A percentile compares a stretch with the other conserved stretches of the same genome.
Conservation (phyloP, 257 asterid species). For the Echium plantagineum region DNA sequence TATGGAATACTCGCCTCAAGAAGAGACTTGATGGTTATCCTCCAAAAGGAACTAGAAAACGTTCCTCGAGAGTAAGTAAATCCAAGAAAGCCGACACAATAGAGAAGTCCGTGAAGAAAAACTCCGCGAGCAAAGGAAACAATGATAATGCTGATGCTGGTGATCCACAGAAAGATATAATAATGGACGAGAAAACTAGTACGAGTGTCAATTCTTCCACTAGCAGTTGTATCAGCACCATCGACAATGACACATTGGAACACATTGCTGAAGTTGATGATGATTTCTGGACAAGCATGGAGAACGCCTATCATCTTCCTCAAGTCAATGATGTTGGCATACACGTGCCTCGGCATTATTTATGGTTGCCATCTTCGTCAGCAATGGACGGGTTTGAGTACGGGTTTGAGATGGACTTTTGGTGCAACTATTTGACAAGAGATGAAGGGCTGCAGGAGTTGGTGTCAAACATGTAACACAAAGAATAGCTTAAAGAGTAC, state of each 20-base stretch:
- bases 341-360: too few relatives aligned
- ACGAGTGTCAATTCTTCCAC: not conserved
- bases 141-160: too few relatives aligned
- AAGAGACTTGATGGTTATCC: slow-evolving; percentile 9
- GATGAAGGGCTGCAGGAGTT: slow-evolving; percentile 3
- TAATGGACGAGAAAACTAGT: not conserved
- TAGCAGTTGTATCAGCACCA: not conserved
- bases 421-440: slow-evolving; percentile 11
- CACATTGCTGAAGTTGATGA: slow-evolving; percentile 12
- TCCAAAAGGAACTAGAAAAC: not conserved
- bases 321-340: not conserved
- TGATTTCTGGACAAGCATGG: slow-evolving; percentile 7
- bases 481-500: too few relatives aligned
- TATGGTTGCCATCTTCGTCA: not conserved
- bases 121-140: too few relatives aligned
- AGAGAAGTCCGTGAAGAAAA: not conserved
- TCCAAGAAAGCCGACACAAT: not conserved
- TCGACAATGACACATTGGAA: not conserved
- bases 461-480: too few relatives aligned
- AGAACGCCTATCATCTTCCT: slow-evolving; percentile 6
- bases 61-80: too few relatives aligned
- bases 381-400: not conserved
- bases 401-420: slow-evolving; percentile 11
- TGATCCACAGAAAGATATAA: too few relatives aligned
- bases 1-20: slow-evolving; percentile 28